A percentile compares a stretch with the other conserved stretches of the same genome.
Evolutionary conservation across 257 asterid species (phyloP).

Genomic region (Nicotiana obtusifolia): DNA sequence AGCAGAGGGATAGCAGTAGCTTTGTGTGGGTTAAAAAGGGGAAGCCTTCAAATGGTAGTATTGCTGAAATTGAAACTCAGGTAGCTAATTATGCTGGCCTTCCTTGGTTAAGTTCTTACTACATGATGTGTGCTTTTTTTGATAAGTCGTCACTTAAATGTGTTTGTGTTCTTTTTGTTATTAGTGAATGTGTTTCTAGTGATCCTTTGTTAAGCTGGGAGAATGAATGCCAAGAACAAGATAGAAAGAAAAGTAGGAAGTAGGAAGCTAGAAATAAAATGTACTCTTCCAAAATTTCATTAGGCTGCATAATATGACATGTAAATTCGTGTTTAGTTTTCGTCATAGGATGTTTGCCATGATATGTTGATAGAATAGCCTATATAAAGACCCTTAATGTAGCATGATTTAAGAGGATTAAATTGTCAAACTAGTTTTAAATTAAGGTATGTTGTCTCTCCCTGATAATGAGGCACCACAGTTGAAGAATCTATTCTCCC

Average conservation of each 20-base stretch:
- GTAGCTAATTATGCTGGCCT: constrained; percentile 17
- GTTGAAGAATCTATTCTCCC: neutral
- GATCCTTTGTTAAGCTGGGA: neutral
- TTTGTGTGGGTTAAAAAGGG: constrained; percentile 54
- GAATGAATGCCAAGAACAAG: neutral
- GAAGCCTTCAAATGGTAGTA: constrained; percentile 21
- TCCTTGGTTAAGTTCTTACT: too few species aligned
- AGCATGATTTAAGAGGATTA: neutral
- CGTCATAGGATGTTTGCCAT: neutral
- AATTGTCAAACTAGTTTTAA: neutral
- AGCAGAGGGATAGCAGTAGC: too few species aligned
- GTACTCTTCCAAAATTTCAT: neutral
- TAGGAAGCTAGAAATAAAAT: neutral
- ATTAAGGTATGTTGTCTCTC: neutral
- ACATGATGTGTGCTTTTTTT: neutral
- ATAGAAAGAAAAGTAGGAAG: neutral
- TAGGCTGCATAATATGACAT: neutral
- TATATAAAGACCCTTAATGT: neutral
- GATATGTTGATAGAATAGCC: neutral
- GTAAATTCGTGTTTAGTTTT: neutral
- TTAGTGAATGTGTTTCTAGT: neutral
- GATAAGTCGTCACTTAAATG: neutral
- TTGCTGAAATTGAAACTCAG: constrained; percentile 26
- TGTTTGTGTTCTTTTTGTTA: neutral
- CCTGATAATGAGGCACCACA: neutral